These are phyloP conservation scores for Casuarina equisetifolia DNA, from an alignment of 306 rosid species.

Conservation along the genomic window DNA sequence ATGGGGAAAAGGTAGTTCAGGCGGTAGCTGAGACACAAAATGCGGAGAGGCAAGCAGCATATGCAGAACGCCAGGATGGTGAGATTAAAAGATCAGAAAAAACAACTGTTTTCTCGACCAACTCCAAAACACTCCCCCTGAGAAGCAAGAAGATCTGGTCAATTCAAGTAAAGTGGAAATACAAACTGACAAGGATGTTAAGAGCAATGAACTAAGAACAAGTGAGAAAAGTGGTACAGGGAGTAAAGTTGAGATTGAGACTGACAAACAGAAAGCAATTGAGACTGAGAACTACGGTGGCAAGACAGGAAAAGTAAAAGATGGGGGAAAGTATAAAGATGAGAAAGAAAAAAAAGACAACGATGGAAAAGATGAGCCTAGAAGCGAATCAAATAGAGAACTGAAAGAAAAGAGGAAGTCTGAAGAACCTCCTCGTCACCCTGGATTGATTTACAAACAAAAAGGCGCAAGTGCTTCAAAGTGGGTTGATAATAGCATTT, in stretches of 20 bases:
- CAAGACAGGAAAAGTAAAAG: conserved; percentile 54
- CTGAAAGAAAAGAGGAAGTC: conserved; percentile 70
- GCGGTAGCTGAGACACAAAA: conserved; percentile 35
- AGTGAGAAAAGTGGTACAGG: conserved; percentile 46
- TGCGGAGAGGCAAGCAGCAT: conserved; percentile 43
- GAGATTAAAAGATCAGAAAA: conserved; percentile 42
- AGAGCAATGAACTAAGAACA: conserved; percentile 48
- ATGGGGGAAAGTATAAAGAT: conserved; percentile 63
- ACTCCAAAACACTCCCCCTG: conserved; percentile 43
- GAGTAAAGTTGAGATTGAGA: conserved; percentile 30
- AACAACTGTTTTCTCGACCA: conserved; percentile 38
- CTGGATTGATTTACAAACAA: conserved; percentile 82
- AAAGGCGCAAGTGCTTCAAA: conserved; percentile 64
- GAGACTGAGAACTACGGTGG: conserved; percentile 44
- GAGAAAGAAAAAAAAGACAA: conserved; percentile 55
- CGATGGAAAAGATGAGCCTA: conserved; percentile 59
- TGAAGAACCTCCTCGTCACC: conserved; percentile 95
- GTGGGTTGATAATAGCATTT: conserved; percentile 46
- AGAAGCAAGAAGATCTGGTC: conserved; percentile 37
- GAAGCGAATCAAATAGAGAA: conserved; percentile 67
- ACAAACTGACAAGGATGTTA: conserved; percentile 47
- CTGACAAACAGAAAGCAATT: conserved; percentile 47
- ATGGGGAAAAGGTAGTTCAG: conserved; percentile 31
- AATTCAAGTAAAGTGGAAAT: conserved; percentile 40
- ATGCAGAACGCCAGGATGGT: conserved; percentile 32